Percentiles rank a stretch among this genome's conserved stretches.
Evolutionary conservation across 176 grass and related monocot genomes (phyloP).

Genomic region (Zea luxurians): DNA sequence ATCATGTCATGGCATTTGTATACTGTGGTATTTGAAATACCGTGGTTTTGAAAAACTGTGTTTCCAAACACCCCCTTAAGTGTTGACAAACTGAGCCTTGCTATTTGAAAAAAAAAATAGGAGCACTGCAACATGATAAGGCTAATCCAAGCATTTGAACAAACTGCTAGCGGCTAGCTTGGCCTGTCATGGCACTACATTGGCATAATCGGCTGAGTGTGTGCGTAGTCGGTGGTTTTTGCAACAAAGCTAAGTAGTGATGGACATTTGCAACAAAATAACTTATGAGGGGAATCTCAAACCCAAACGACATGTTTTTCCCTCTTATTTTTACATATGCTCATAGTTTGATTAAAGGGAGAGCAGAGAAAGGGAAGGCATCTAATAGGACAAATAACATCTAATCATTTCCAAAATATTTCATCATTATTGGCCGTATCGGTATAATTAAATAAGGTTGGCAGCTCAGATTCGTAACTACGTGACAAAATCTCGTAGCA

Average conservation of each 20-base stretch:
- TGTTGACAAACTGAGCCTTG: neutral
- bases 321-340: too few relatives aligned
- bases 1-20: too few relatives aligned
- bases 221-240: neutral
- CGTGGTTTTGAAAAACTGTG: too few relatives aligned
- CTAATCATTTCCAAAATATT: neutral
- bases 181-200: neutral
- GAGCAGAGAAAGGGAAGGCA: too few relatives aligned
- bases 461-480: neutral
- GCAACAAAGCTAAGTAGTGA: neutral
- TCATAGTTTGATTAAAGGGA: too few relatives aligned
- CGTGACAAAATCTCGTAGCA: neutral
- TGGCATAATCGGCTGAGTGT: neutral
- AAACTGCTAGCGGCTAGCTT: neutral
- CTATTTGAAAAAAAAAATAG: neutral
- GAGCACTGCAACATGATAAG: neutral
- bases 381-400: too few relatives aligned
- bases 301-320: too few relatives aligned
- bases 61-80: too few relatives aligned
- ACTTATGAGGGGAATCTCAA: neutral
- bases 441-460: neutral
- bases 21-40: too few relatives aligned
- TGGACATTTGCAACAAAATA: neutral
- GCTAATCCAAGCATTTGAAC: neutral
- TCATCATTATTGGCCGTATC: neutral